These are phyloP conservation scores for Sclerotinia trifoliorum DNA, from an alignment of 2,329 filamentous ascomycete genomes.

Conservation along the genomic window DNA sequence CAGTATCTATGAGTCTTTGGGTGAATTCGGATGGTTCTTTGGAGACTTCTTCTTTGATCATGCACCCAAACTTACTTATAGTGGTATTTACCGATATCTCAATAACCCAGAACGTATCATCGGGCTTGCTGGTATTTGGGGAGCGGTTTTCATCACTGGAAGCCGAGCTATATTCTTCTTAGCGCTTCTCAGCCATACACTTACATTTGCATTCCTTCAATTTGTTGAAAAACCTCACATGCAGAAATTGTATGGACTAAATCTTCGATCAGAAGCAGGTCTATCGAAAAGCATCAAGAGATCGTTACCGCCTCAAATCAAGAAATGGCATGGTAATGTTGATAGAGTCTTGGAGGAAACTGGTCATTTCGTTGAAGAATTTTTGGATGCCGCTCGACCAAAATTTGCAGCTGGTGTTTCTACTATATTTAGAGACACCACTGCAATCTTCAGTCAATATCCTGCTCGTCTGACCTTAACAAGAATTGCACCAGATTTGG, in stretches of 20 bases:
- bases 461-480: conserved; percentile 83
- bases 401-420: conserved; percentile 84
- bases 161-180: conserved; percentile 83
- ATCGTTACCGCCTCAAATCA: conserved; percentile 78
- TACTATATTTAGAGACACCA: conserved; percentile 83
- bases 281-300: conserved; percentile 88
- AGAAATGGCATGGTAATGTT: conserved; percentile 80
- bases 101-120: conserved; percentile 97
- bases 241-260: conserved; percentile 92
- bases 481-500: conserved; percentile 73
- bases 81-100: conserved; percentile 94
- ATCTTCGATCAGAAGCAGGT: conserved; percentile 81
- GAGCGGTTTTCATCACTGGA: conserved; percentile 88
- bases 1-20: conserved; percentile 92
- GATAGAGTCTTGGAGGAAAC: conserved; percentile 86
- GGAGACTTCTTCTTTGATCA: conserved; percentile 98
- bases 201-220: conserved; percentile 85
- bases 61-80: conserved; percentile 85
- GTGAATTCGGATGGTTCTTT: conserved; percentile 98
- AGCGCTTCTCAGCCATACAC: conserved; percentile 78
- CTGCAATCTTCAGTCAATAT: conserved; percentile 83
- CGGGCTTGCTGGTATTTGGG: conserved; percentile 93
- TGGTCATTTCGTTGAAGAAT: conserved; percentile 84
- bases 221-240: conserved; percentile 96
- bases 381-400: conserved; percentile 80